Percentiles rank a stretch among this genome's conserved stretches.
phyloP scores from a whole-genome alignment of 1,139 yeast genomes.

The Nakaseomyces uthaithaninus region DNA sequence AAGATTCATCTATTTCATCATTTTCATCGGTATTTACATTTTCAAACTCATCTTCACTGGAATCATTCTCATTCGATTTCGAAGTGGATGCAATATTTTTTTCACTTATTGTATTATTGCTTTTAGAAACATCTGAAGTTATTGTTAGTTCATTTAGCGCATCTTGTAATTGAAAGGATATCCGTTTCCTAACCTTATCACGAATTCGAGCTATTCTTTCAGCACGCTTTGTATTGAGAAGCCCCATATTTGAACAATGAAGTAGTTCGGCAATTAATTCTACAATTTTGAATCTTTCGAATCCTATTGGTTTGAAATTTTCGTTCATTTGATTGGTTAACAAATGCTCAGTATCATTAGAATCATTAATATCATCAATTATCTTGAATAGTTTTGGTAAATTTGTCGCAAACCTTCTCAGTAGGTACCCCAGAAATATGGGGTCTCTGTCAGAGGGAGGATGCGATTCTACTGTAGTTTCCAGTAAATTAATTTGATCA shows the following conservation, averaged over 20 bases:
- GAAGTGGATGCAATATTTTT: background rate
- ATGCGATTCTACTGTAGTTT: conserved; percentile 70
- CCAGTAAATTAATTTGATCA: conserved; percentile 78
- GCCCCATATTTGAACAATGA: conserved; percentile 95
- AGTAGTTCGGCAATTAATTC: conserved; percentile 89
- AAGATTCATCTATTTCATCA: conserved; percentile 35
- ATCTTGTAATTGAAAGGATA: conserved; percentile 28
- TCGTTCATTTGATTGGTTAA: conserved; percentile 28
- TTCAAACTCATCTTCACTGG: conserved; percentile 8
- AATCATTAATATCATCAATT: conserved; percentile 15
- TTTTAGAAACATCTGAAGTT: background rate
- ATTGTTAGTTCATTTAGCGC: conserved; percentile 34
- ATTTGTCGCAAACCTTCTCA: conserved; percentile 30
- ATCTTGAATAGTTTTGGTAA: conserved; percentile 40
- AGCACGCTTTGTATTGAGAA: conserved; percentile 79
- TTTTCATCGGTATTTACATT: conserved; percentile 9
- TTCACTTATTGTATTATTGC: background rate
- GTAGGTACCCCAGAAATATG: conserved; percentile 35
- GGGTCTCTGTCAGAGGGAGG: conserved; percentile 95
- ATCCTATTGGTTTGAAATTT: conserved; percentile 71
- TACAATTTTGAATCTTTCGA: conserved; percentile 90
- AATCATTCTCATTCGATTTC: background rate
- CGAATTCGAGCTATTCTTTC: conserved; percentile 69
- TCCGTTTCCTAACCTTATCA: conserved; percentile 52
- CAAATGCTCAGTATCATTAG: conserved; percentile 10